Conservation (phyloP, 2,329 filamentous ascomycete species). For the Trichoderma sp. region DNA sequence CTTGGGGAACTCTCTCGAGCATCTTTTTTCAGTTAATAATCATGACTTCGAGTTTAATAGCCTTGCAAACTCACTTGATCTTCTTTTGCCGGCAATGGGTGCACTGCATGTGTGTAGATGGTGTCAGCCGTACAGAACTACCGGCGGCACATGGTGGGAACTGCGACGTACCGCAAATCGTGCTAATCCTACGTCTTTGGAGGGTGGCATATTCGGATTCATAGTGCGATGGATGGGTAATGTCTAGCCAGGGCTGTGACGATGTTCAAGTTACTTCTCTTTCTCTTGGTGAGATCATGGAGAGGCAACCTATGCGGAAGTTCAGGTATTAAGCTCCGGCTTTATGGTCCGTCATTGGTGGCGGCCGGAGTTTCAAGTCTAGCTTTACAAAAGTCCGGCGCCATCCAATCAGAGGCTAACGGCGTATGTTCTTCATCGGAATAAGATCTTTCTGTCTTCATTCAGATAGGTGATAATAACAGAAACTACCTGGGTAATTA, state of each 20-base stretch:
- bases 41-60: too few species aligned
- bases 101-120: not conserved
- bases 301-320: not conserved
- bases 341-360: not conserved
- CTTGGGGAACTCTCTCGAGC: not conserved
- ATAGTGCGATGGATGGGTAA: not conserved
- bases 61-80: not conserved
- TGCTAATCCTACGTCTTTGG: not conserved
- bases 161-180: not conserved
- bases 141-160: not conserved
- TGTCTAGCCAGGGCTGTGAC: not conserved
- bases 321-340: not conserved
- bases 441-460: not conserved
- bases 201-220: not conserved
- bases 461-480: not conserved
- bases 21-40: not conserved
- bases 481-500: too few species aligned
- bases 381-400: not conserved
- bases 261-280: not conserved
- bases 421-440: not conserved
- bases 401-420: not conserved
- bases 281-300: not conserved
- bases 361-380: not conserved
- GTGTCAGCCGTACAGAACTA: not conserved
- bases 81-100: constrained; percentile 5